Base-by-base conservation (phyloP, 352 stramenopile genomes). In the Globisporangium mamillatum region DNA sequence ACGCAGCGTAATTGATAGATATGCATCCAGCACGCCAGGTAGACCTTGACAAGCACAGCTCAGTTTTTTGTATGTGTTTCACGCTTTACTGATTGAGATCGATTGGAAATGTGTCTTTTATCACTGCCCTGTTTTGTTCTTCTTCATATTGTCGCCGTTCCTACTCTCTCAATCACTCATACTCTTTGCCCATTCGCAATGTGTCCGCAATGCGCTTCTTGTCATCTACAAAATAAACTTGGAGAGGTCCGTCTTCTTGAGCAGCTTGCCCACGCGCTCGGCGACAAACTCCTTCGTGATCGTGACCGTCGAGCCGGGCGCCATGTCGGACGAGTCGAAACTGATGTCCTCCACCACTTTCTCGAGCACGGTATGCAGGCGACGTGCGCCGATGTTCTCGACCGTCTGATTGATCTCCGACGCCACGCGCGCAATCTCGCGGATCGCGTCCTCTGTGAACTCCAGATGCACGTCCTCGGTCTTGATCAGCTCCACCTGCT, bases 291-390 rank as follows among this genome's bases (percentile, higher is more conserved):
- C 91, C 71, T 98, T 97, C 62, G 93, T 96, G 53, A 99, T 92
- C 25, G 83, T 92, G n/a, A 99, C 78, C 60, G 75, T 91, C 60
- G 85, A 79, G 34, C 85, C 86, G 0, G 87, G 71, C 7, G 70
- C 74, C 84, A 94, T 93, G 58, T 99, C 97, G 60, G 96, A 95
- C 61, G 97, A 97, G 72, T 99, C 91, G 67, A 99, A 99, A 77
- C 92, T 99, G 70, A 99, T 98, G 61, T 98, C 93, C 75, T 99
- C 98, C 67, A 99, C 97, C 22, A 99, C 97, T 66, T 98, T 95
- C 82, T 99, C 98, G 72, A 99, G 73, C 60, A 96, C 82, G 36
- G 98, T 99, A 83, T 99, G 97, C 73, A 99, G 77, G 68, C 98
- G 92, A 62, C 98, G 85, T 24, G 98, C 98, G 52, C 98, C 98